Evolutionary conservation across 345 rosid species (phyloP).

Genomic region (Syzygium grande): DNA sequence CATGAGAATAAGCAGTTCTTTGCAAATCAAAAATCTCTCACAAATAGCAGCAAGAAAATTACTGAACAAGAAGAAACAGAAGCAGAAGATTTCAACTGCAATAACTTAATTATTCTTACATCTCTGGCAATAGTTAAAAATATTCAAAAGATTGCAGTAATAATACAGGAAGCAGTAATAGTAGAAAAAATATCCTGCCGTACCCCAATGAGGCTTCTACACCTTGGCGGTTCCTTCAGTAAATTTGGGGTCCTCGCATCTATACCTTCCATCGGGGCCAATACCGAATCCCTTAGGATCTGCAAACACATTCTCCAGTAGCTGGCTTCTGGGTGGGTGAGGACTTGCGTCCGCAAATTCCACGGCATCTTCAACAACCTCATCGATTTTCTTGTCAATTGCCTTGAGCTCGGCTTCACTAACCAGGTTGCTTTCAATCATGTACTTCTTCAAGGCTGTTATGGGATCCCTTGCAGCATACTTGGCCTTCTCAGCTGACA

Average conservation of each 20-base stretch:
- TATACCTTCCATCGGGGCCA: conserved; percentile 35
- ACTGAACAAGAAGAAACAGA: neutral
- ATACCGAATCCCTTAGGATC: conserved; percentile 48
- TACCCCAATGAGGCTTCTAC: neutral
- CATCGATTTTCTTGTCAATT: conserved; percentile 47
- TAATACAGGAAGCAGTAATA: neutral
- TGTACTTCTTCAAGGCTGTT: conserved; percentile 34
- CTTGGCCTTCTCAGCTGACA: conserved; percentile 44
- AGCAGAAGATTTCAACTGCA: neutral
- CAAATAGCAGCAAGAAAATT: neutral
- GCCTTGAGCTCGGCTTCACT: conserved; percentile 41
- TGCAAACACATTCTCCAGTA: conserved; percentile 33
- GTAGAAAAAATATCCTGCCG: neutral
- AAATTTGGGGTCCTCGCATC: conserved; percentile 49
- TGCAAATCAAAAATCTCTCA: neutral
- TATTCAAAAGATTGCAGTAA: neutral
- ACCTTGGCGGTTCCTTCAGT: conserved; percentile 40
- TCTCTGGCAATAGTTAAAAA: neutral
- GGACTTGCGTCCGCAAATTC: conserved; percentile 54
- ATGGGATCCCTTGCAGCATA: conserved; percentile 51
- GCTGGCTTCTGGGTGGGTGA: conserved; percentile 41
- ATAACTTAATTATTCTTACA: neutral
- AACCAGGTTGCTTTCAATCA: conserved; percentile 35
- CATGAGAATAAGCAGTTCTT: neutral
- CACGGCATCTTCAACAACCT: conserved; percentile 43